Conservation (phyloP, 176 grass and related monocot genomes). For the barley (Hordeum vulgare) region MorexV3_pseudomolecules_assembly NC_058524.1:590073316-590073815, state of each 20-base stretch:
- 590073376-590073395: slow-evolving; percentile 87
- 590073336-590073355: slow-evolving; percentile 91
- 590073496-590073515: not conserved
- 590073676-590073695: not conserved
- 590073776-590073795: no score
- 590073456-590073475: not conserved
- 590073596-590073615: not conserved
- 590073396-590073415: slow-evolving; percentile 88
- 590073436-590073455: slow-evolving; percentile 72
- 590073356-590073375: slow-evolving; percentile 81
- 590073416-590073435: slow-evolving; percentile 93
- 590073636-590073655: not conserved
- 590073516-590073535: not conserved
- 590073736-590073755: no score
- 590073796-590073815: no score
- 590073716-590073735: no score
- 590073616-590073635: no score
- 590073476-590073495: not conserved
- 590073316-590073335: slow-evolving; percentile 95
- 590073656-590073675: not conserved
- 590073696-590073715: not conserved
- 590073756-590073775: no score
- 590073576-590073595: not conserved
- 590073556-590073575: not conserved
- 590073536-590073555: not conserved